Conservation (phyloP, 2,329 filamentous ascomycete genomes). For the Aurifilum marmelostoma region DNA sequence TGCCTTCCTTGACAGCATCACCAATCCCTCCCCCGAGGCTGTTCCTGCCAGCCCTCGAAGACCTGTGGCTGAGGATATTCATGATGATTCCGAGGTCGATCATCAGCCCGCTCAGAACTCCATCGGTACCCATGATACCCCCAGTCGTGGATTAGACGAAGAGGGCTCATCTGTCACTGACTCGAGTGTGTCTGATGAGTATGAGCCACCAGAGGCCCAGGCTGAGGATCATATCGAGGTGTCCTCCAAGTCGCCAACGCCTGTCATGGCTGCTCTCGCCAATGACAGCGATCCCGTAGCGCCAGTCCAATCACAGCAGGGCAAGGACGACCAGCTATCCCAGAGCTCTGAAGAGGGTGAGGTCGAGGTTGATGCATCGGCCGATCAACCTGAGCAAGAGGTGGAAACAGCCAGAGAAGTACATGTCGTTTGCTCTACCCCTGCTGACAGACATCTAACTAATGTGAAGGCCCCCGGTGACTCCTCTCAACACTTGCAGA, state of each 20-base stretch:
- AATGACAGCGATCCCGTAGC: background rate
- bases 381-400: conserved; percentile 33
- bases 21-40: background rate
- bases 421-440: conserved; percentile 39
- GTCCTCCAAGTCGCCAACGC: conserved; percentile 30
- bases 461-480: conserved; percentile 29
- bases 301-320: background rate
- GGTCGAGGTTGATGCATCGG: conserved; percentile 31
- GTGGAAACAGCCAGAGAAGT: conserved; percentile 46
- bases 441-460: conserved; percentile 32
- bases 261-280: conserved; percentile 32
- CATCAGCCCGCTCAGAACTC: conserved; percentile 9
- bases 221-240: conserved; percentile 30
- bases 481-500: conserved; percentile 21
- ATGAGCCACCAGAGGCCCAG: conserved; percentile 56
- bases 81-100: background rate
- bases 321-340: conserved; percentile 29
- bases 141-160: background rate
- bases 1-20: background rate
- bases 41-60: background rate
- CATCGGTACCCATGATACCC: background rate
- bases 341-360: conserved; percentile 40
- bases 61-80: background rate
- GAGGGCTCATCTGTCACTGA: conserved; percentile 21
- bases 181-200: conserved; percentile 51